These are phyloP conservation scores for Pythium dissimile DNA, from an alignment of 352 stramenopile genomes.

Conservation along the genomic window DNA sequence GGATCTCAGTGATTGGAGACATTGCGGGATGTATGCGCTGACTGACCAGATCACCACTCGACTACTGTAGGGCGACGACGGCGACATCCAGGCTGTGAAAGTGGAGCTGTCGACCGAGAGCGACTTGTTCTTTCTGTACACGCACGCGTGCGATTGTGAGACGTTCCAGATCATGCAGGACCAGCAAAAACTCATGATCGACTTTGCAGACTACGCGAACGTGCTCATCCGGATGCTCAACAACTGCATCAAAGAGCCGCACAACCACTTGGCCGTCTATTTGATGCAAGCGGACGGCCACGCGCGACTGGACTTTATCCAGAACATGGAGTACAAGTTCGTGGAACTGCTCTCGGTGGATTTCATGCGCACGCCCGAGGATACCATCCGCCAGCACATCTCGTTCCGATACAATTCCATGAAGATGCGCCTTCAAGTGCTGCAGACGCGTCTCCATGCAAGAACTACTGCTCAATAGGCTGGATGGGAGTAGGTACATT, in stretches of 20 bases:
- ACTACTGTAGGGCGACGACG: slow-evolving; percentile 89
- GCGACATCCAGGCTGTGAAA: slow-evolving; percentile 78
- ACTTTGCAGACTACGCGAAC: slow-evolving; percentile 93
- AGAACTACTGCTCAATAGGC: neutral
- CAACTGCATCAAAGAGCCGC: slow-evolving; percentile 94
- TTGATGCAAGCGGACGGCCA: slow-evolving; percentile 91
- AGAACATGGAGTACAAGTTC: slow-evolving; percentile 98
- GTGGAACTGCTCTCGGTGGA: slow-evolving; percentile 92
- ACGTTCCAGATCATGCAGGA: slow-evolving; percentile 91
- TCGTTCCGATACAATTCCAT: slow-evolving; percentile 94
- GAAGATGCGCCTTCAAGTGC: slow-evolving; percentile 88
- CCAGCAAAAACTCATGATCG: slow-evolving; percentile 95
- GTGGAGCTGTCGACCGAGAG: slow-evolving; percentile 91
- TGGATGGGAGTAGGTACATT: neutral
- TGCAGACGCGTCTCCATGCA: slow-evolving; percentile 89
- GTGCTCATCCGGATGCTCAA: slow-evolving; percentile 94
- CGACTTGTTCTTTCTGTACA: slow-evolving; percentile 94
- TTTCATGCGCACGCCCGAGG: slow-evolving; percentile 87
- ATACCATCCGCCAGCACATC: slow-evolving; percentile 91
- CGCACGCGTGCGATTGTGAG: slow-evolving; percentile 83
- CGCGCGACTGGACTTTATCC: slow-evolving; percentile 92
- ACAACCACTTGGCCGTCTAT: slow-evolving; percentile 93
- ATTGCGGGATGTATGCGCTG: neutral
- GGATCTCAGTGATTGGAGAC: too few relatives aligned
- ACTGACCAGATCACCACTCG: too few relatives aligned